Evolutionary conservation across 331 rosid genomes (phyloP).

Genomic region (Spiraea crenata): DNA sequence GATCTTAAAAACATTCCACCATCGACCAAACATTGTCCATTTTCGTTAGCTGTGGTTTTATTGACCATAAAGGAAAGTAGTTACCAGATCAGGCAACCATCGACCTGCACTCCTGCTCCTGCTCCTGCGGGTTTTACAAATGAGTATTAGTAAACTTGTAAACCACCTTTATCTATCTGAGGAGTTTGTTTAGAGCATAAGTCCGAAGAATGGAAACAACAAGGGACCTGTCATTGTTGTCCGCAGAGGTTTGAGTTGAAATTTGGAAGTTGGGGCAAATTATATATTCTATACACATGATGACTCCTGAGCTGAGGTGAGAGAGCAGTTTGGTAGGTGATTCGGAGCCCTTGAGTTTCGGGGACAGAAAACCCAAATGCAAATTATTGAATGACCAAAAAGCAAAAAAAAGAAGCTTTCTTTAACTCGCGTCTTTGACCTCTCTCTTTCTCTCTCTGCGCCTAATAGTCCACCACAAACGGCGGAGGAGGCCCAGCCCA

Average conservation of each 20-base stretch:
- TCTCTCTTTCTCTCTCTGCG: constrained; percentile 25
- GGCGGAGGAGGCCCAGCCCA: constrained; percentile 24
- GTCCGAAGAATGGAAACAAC: too few relatives aligned
- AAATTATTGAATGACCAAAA: constrained; percentile 39
- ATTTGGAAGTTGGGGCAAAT: too few relatives aligned
- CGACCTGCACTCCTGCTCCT: neutral
- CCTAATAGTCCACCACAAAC: constrained; percentile 47
- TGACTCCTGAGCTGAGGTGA: neutral
- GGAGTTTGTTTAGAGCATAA: too few relatives aligned
- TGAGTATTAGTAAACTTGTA: too few relatives aligned
- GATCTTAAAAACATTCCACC: constrained; percentile 34
- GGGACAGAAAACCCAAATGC: constrained; percentile 35
- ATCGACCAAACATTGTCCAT: constrained; percentile 32
- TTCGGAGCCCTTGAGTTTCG: constrained; percentile 44
- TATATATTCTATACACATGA: too few relatives aligned
- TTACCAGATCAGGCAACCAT: constrained; percentile 42
- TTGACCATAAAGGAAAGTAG: constrained; percentile 36
- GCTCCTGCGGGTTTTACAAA: too few relatives aligned
- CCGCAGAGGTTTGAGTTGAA: too few relatives aligned
- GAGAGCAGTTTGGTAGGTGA: constrained; percentile 46
- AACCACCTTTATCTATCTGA: too few relatives aligned
- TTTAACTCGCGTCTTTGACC: constrained; percentile 54
- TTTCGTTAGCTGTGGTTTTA: constrained; percentile 27
- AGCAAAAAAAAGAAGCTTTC: constrained; percentile 24
- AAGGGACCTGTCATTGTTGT: too few relatives aligned